Evolutionary conservation across 2,329 filamentous ascomycete genomes (phyloP), one percentile per base, ranked within the genome.

Genomic region (Pseudogymnoascus destructans): DNA sequence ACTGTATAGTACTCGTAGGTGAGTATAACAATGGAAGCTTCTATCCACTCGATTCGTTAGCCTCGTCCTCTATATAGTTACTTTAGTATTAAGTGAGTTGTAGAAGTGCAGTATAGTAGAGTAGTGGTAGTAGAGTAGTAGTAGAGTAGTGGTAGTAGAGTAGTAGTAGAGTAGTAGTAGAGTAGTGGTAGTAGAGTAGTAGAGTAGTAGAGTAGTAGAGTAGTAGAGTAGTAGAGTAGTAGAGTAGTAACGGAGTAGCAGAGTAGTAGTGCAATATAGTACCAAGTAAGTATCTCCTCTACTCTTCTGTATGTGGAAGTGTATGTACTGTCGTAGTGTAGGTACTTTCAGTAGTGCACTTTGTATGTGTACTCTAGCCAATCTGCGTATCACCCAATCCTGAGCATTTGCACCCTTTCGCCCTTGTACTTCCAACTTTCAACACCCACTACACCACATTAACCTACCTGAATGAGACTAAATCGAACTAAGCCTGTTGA

Each of bases 301-400:
- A 15, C 21, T 25, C 13, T 25, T 5, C 40, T 46, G 19, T 46
- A 46, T 46, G 40, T 46, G 21, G 13, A n/a, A 23, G 21, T 25
- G 40, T 46, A 46, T 46, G 40, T 46, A 46, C 40, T 46, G 13
- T 46, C 40, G 21, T 46, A 46, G 40, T 46, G 13, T 23, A 1
- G 13, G 40, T 46, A 46, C 40, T 46, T 46, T 21, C 2, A 25
- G 23, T 46, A 46, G 42, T 6, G 21, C 15, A 27, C 23, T 52
- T 27, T 38, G 35, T 38, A 38, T 10, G 17, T 17, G 23, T 52
- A 52, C n/a, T 52, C 42, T 52, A 52, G 42, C 42, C 42, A 52
- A 52, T 52, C 42, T 52, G 42, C 42, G 42, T 52, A 52, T 52
- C 42, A 52, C 42, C 42, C 42, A 52, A 52, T 52, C 42, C 30